phyloP scores from a whole-genome alignment of 257 asterid species.

The Primulina tabacum region DNA sequence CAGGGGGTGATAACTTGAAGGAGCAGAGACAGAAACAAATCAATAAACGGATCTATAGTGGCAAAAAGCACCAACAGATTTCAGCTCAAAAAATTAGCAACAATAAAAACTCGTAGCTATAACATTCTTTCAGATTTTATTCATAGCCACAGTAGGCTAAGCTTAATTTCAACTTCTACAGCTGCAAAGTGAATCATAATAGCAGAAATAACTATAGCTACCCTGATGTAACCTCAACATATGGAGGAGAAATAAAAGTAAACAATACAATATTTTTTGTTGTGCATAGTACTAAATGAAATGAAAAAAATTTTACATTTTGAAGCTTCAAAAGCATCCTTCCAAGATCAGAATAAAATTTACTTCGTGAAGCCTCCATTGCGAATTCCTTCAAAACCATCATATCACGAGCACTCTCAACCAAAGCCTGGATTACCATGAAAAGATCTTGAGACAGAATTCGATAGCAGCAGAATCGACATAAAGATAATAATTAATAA shows the following conservation, averaged over 20 bases:
- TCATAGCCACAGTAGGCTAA: neutral
- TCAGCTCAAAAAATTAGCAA: neutral
- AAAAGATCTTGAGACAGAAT: conserved; percentile 20
- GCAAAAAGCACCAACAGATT: neutral
- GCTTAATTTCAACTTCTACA: neutral
- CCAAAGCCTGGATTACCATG: conserved; percentile 63
- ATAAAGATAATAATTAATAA: conserved; percentile 3
- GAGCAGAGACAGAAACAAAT: neutral
- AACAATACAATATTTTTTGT: conserved; percentile 12
- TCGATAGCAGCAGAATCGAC: conserved; percentile 11
- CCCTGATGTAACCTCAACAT: conserved; percentile 17
- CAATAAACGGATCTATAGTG: neutral
- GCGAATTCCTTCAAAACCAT: conserved; percentile 83
- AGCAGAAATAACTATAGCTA: conserved; percentile 8
- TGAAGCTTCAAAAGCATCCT: conserved; percentile 86
- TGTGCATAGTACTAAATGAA: conserved; percentile 16
- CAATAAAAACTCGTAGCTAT: neutral
- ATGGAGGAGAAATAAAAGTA: neutral
- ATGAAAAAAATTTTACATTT: conserved; percentile 47
- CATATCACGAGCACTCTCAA: conserved; percentile 75
- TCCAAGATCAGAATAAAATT: conserved; percentile 83
- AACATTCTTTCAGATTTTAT: neutral
- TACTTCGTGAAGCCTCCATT: conserved; percentile 80
- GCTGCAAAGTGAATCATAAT: conserved; percentile 6
- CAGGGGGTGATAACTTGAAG: neutral